Evolutionary conservation across 371 early-diverging fungal species (phyloP), one percentile per base, ranked within the genome.

Genomic region (Mortierella polycephala): DNA sequence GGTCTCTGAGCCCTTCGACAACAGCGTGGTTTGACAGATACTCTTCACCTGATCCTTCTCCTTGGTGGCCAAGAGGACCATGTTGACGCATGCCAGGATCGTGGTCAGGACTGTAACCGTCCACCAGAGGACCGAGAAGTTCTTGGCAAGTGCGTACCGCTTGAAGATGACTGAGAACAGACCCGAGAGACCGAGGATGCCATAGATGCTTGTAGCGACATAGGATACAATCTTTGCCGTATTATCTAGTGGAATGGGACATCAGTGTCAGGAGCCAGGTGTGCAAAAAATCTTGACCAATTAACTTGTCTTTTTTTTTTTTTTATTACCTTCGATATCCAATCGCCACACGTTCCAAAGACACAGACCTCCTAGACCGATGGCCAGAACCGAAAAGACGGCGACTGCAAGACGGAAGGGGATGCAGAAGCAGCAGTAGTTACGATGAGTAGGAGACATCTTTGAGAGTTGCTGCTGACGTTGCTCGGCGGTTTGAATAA

Each of bases 91-190:
- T 0, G 67, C 51, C 13, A 75, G 71, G 42, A 63, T 41, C 2
- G 67, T 67, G 53, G 52, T 30, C 14, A 70, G 10, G 30, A 70
- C 2, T 9, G 76, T 75, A 10, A 71, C 76, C 7, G 57, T 70
- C 76, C 76, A 75, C 76, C 76, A 75, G 63, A 75, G 67, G 47
- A 75, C 71, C 1, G 76, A 75, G 40, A 75, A 75, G 58, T 75
- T 75, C 64, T 75, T 75, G 49, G 76, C 76, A 16, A 75, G 56
- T 6, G 70, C 76, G 45, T 75, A 75, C 21, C 50, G 52, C 39
- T 75, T 75, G 71, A 75, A 70, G 16, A 63, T 5, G 52, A 75
- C 76, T 8, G 67, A 40, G 12, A 58, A n/a, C 42, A 75, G 60
- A 14, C 76, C 76, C 6, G 65, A 57, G 4, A 75, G 30, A 40